These are phyloP conservation scores for Termitomyces sp. DNA, from an alignment of 768 basidiomycete species.

Conservation along the genomic window DNA sequence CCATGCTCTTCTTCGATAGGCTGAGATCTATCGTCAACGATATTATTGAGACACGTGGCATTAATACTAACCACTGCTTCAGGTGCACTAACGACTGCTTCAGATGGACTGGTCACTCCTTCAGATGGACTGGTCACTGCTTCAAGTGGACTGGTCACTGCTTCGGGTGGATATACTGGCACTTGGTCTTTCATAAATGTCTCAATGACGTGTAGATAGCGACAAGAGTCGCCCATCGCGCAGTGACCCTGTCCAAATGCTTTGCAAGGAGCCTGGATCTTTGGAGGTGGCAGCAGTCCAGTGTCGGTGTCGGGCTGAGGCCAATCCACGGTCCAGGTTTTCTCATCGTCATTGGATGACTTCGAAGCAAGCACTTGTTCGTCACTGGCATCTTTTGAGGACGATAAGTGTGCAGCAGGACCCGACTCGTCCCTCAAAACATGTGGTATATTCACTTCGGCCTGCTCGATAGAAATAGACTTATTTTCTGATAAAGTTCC, in stretches of 20 bases:
- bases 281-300: conserved; percentile 1
- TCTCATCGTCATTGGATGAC: conserved; percentile 11
- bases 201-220: conserved; percentile 21
- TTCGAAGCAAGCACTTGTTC: background rate
- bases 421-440: background rate
- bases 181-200: conserved; percentile 6
- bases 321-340: conserved; percentile 15
- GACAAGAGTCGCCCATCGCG: conserved; percentile 21
- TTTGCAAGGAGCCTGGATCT: conserved; percentile 24
- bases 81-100: conserved; percentile 3
- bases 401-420: background rate
- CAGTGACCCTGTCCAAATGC: conserved; percentile 31
- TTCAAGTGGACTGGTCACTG: conserved; percentile 4
- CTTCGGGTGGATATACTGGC: background rate
- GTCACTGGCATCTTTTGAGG: background rate
- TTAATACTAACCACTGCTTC: background rate
- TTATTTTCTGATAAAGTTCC: background rate
- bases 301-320: conserved; percentile 6
- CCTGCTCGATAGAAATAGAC: background rate
- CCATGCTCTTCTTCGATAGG: background rate
- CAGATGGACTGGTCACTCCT: no score
- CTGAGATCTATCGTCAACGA: background rate
- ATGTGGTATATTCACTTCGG: background rate
- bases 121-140: conserved; percentile 4
- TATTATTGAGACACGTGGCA: background rate